Base-by-base conservation (phyloP, 768 basidiomycete genomes). In the Amanita polypyramis region DNA sequence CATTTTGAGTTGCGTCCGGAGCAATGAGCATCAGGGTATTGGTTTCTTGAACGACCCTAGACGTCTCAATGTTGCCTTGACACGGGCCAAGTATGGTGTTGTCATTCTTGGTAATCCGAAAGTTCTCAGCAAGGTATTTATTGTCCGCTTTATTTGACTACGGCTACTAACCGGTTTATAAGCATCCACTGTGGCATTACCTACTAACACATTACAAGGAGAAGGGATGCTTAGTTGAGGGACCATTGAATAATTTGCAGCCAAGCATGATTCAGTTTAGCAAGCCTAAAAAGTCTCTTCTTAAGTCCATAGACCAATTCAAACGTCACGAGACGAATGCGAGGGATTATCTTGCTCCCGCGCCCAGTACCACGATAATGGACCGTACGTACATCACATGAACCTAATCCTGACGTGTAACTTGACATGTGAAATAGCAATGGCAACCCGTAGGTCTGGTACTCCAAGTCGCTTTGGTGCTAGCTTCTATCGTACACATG, bases 91-190 rank as follows among this genome's bases (percentile, higher is more conserved):
- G 65, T 99, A 98, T 61, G 96, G 96, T 2, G 85, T 95, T 7
- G 96, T 99, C 43, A 97, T 99, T 58, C 74, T 99, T n/a, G 96
- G 96, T n/a, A 99, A 99, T 63, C 96, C 96, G 2, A 98, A 98
- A 64, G 95, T 99, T 48, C 70, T 99, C 42, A 96, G 92, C 82
- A 99, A 98, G 84, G 95, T 91, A 54, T 34, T 74, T 58, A 47
- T 44, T 45, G 41, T 48, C 47, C 43, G 37, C 5, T 11, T 47
- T 36, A 12, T 6, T 9, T n/a, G 43, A 25, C 49, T 20, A 35
- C 35, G 46, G 49, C 10, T 27, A 43, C 47, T 50, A 55, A 54
- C 40, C 30, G 52, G 54, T 20, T 7, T 43, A 47, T 37, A 52
- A 99, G 95, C 96, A 99, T 60, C 93, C 95, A 4, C 74, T 99